These are phyloP conservation scores for Aspergillus homomorphus DNA, from an alignment of 495 filamentous ascomycete species.

Conservation along the genomic window DNA sequence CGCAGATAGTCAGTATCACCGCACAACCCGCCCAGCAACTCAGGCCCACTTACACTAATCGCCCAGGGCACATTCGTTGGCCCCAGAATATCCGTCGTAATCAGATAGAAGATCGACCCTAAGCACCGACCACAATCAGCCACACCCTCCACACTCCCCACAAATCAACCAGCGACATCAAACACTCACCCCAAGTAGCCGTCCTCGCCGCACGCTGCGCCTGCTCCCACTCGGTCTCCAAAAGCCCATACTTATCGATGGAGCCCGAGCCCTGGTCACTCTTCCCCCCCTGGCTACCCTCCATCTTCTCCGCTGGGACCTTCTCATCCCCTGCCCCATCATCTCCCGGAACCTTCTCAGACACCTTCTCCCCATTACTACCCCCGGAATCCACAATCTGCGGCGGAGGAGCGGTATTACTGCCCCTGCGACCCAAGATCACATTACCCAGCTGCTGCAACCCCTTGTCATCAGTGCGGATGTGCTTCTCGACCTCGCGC, in stretches of 20 bases:
- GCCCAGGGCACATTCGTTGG: conserved; percentile 1
- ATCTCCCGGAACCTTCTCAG: background rate
- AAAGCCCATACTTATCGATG: background rate
- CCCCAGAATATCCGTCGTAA: conserved; percentile 2
- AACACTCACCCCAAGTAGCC: background rate
- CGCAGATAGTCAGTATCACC: background rate
- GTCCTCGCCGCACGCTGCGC: background rate
- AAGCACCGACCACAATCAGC: background rate
- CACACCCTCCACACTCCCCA: background rate
- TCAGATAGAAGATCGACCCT: conserved; percentile 4
- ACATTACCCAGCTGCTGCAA: background rate
- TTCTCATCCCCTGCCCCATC: background rate
- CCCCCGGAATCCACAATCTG: background rate
- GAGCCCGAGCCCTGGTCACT: background rate
- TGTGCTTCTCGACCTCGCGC: conserved; percentile 1
- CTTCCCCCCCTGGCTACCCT: no score
- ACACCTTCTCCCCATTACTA: background rate
- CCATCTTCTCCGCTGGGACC: background rate
- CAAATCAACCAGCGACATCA: background rate
- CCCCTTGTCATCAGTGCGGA: conserved; percentile 1
- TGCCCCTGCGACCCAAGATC: background rate
- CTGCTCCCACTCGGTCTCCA: conserved; percentile 4
- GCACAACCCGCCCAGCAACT: background rate
- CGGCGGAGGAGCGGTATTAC: background rate
- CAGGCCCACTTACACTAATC: conserved; percentile 1